Percentiles rank a stretch among this genome's conserved stretches.
Conservation (phyloP, 2,329 filamentous ascomycete species). For the Diaporthe humulicola region DNA sequence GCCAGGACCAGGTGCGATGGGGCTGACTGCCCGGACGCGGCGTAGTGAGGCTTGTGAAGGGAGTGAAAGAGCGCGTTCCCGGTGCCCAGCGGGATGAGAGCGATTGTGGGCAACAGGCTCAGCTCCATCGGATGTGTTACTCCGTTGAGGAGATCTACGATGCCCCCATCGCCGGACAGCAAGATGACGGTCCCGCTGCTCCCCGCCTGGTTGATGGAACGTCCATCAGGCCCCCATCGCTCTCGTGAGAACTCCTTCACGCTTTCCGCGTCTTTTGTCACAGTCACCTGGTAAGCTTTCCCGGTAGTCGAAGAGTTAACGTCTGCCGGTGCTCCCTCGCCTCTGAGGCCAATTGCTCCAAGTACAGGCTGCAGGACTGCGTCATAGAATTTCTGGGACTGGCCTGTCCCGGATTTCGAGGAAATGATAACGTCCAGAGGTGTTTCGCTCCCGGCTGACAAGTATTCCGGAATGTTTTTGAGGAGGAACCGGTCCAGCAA, state of each 20-base stretch:
- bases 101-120: slow-evolving; percentile 57
- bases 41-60: slow-evolving; percentile 70
- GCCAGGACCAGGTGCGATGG: slow-evolving; percentile 58
- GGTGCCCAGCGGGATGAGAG: slow-evolving; percentile 72
- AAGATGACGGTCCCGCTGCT: slow-evolving; percentile 71
- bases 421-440: slow-evolving; percentile 76
- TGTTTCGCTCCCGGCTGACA: slow-evolving; percentile 41
- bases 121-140: slow-evolving; percentile 47
- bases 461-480: slow-evolving; percentile 52
- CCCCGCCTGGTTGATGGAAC: slow-evolving; percentile 55
- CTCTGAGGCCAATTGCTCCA: slow-evolving; percentile 54
- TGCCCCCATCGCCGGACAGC: slow-evolving; percentile 88
- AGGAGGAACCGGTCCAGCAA: slow-evolving; percentile 55
- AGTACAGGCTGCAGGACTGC: slow-evolving; percentile 69
- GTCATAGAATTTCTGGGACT: slow-evolving; percentile 68
- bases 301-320: neutral
- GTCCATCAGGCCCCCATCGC: slow-evolving; percentile 54
- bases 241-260: slow-evolving; percentile 72
- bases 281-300: slow-evolving; percentile 62
- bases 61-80: slow-evolving; percentile 76
- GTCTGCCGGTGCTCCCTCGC: slow-evolving; percentile 37
- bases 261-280: slow-evolving; percentile 74
- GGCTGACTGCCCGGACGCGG: slow-evolving; percentile 43
- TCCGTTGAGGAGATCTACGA: slow-evolving; percentile 85
- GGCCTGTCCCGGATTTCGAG: slow-evolving; percentile 72